Evolutionary conservation across 805 yeast genomes (phyloP).

Genomic region (Saturnispora dispora): DNA sequence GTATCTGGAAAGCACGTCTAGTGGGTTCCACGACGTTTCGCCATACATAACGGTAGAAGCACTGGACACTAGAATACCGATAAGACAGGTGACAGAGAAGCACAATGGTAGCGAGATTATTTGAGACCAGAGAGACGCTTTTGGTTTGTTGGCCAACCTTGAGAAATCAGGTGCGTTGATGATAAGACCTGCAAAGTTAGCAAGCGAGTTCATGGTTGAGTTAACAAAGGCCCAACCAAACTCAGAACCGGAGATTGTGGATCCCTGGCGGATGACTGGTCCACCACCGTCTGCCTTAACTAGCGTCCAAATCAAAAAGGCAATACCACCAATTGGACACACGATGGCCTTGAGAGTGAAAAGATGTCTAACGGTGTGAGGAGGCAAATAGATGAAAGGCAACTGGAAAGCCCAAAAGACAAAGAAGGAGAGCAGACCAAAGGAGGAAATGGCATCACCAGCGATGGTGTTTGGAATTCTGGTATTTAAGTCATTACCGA

Average conservation of each 20-base stretch:
- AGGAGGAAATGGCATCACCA: constrained; percentile 45
- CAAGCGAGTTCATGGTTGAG: constrained; percentile 70
- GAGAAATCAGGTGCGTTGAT: constrained; percentile 86
- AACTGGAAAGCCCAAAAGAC: constrained; percentile 72
- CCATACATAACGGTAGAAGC: constrained; percentile 64
- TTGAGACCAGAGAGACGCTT: constrained; percentile 48
- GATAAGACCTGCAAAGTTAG: constrained; percentile 84
- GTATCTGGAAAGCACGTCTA: constrained; percentile 62
- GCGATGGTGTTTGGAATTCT: constrained; percentile 60
- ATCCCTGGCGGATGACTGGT: constrained; percentile 50
- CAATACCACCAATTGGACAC: constrained; percentile 78
- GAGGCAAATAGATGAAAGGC: constrained; percentile 75
- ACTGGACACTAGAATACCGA: constrained; percentile 79
- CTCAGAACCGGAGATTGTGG: constrained; percentile 45
- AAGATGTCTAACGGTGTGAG: constrained; percentile 73
- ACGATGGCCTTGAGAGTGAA: constrained; percentile 74
- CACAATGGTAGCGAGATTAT: constrained; percentile 61
- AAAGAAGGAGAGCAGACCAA: constrained; percentile 66
- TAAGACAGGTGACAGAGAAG: constrained; percentile 71
- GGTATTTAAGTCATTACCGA: constrained; percentile 53
- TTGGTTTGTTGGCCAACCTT: constrained; percentile 59
- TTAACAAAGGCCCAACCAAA: constrained; percentile 79
- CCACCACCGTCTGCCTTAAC: constrained; percentile 77
- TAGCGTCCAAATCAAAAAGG: constrained; percentile 76
- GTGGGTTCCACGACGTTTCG: constrained; percentile 73